Evolutionary conservation across 2,329 filamentous ascomycete genomes (phyloP).

Genomic region (Aspergillus sp.): DNA sequence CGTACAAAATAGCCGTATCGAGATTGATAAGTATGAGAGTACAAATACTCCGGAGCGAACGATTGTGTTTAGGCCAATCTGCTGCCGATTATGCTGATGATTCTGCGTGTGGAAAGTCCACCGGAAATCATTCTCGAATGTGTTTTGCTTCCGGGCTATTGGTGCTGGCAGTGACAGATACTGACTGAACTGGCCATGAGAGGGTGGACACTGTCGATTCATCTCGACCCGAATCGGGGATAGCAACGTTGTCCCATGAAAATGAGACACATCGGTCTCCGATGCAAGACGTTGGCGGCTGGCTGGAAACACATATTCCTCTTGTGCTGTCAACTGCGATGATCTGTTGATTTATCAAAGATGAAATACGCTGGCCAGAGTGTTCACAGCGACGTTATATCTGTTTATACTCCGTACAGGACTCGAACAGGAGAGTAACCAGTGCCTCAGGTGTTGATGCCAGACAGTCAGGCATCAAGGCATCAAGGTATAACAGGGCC

Average conservation of each 20-base stretch:
- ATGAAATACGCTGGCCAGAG: too few relatives aligned
- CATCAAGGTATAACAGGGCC: background rate
- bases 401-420: background rate
- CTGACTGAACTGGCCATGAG: background rate
- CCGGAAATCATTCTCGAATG: background rate
- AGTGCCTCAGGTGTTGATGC: background rate
- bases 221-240: background rate
- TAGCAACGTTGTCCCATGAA: background rate
- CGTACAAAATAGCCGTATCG: background rate
- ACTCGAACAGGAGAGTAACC: background rate
- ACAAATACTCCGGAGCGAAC: too few relatives aligned
- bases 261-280: background rate
- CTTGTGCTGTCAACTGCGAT: background rate
- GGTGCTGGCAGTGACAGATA: background rate
- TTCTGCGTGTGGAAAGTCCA: background rate
- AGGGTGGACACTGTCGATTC: background rate
- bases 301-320: background rate
- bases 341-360: too few relatives aligned
- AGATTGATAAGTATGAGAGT: too few relatives aligned
- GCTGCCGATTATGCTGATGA: background rate
- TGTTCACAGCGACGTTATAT: too few relatives aligned
- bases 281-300: background rate
- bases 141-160: background rate
- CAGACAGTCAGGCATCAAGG: slow-evolving; percentile 8
- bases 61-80: background rate